These are phyloP conservation scores for Entophlyctis helioformis DNA, from an alignment of 192 early-diverging fungal genomes.

Conservation along the genomic window DNA sequence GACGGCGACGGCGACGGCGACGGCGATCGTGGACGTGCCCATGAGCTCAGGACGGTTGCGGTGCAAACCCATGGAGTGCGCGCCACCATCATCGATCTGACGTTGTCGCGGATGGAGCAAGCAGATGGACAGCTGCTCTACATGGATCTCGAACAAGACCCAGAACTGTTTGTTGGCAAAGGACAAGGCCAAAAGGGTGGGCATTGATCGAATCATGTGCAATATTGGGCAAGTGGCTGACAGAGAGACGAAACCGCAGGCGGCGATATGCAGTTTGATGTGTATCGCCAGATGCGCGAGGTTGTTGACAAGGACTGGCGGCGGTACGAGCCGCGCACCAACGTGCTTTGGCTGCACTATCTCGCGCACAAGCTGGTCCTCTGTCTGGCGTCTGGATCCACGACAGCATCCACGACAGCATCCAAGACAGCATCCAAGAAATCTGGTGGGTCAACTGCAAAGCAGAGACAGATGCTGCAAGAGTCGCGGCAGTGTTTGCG, in stretches of 20 bases:
- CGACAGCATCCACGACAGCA: too few relatives aligned
- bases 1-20: background rate
- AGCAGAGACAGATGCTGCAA: too few relatives aligned
- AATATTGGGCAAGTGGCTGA: too few relatives aligned
- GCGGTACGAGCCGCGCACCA: too few relatives aligned
- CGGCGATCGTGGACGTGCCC: background rate
- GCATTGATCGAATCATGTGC: background rate
- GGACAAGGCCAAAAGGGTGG: slow-evolving; percentile 22
- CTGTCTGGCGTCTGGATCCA: too few relatives aligned
- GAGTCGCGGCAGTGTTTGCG: too few relatives aligned
- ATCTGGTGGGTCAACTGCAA: too few relatives aligned
- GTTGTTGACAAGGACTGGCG: background rate
- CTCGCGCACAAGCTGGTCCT: too few relatives aligned
- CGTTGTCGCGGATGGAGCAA: slow-evolving; percentile 12
- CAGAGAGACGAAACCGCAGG: background rate
- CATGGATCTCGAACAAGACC: slow-evolving; percentile 20
- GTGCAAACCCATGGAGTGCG: slow-evolving; percentile 11
- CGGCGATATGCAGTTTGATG: slow-evolving; percentile 23
- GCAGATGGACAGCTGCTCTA: slow-evolving; percentile 1
- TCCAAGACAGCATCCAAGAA: too few relatives aligned
- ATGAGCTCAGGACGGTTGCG: background rate
- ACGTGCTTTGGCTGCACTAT: too few relatives aligned
- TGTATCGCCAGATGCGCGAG: slow-evolving; percentile 32
- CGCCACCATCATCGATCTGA: slow-evolving; percentile 33
- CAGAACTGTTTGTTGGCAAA: slow-evolving; percentile 20